A percentile compares a stretch with the other conserved stretches of the same genome.
These are phyloP conservation scores for Brettanomyces naardenensis DNA, from an alignment of 805 yeast species.

Conservation along the genomic window DNA sequence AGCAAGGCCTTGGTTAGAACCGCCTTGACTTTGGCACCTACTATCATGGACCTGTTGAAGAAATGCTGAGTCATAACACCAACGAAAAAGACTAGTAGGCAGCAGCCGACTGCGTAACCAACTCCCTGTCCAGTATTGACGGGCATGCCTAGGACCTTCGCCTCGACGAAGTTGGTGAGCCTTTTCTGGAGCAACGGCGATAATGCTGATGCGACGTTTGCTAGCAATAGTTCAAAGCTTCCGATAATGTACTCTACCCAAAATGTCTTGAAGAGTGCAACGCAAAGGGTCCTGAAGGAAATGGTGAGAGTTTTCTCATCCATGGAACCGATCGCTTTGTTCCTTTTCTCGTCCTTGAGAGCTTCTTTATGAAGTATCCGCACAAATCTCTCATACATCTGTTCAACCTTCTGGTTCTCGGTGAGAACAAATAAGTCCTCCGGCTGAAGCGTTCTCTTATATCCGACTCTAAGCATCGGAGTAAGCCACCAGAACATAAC, in stretches of 20 bases:
- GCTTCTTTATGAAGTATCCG: constrained; percentile 25
- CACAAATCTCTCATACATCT: constrained; percentile 30
- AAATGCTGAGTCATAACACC: constrained; percentile 51
- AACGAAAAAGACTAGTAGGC: constrained; percentile 41
- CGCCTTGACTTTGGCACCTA: constrained; percentile 67
- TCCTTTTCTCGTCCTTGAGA: neutral
- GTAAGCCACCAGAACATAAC: constrained; percentile 60
- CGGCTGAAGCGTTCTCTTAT: constrained; percentile 61
- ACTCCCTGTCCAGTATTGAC: constrained; percentile 51
- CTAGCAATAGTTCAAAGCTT: constrained; percentile 30
- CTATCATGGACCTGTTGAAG: constrained; percentile 49
- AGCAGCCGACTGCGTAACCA: constrained; percentile 72
- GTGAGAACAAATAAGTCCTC: constrained; percentile 49
- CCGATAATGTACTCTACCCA: constrained; percentile 35
- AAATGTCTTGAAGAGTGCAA: constrained; percentile 42
- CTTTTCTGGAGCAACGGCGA: constrained; percentile 61
- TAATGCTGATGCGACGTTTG: constrained; percentile 43
- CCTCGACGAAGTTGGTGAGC: constrained; percentile 55
- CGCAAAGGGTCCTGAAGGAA: constrained; percentile 17
- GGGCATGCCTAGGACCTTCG: constrained; percentile 33
- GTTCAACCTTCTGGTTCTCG: constrained; percentile 33
- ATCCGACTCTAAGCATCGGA: constrained; percentile 59
- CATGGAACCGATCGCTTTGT: neutral
- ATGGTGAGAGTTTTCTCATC: too few species aligned
- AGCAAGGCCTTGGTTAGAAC: constrained; percentile 60